These are phyloP conservation scores for Porogramme epimiltina DNA, from an alignment of 1,284 basidiomycete species.

Conservation along the genomic window DNA sequence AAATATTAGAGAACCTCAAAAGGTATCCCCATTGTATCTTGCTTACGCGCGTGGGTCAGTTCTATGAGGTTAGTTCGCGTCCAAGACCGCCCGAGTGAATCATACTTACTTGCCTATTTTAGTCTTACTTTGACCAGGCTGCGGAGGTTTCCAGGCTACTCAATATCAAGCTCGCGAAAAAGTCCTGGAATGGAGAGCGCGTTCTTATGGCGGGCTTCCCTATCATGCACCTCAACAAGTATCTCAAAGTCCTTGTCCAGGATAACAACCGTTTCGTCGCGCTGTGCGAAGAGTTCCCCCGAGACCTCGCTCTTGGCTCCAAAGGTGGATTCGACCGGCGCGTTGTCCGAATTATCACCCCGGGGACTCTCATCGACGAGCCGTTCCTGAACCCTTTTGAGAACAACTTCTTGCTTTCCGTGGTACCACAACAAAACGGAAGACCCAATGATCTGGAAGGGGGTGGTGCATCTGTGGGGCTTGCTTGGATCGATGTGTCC, in stretches of 20 bases:
- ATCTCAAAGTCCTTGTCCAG: slow-evolving; percentile 85
- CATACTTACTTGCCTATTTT: background rate
- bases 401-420: slow-evolving; percentile 86
- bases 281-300: slow-evolving; percentile 87
- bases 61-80: slow-evolving; percentile 77
- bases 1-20: slow-evolving; percentile 71
- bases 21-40: slow-evolving; percentile 88
- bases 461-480: slow-evolving; percentile 36
- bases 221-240: slow-evolving; percentile 79
- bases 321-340: slow-evolving; percentile 70
- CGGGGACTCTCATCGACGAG: slow-evolving; percentile 91
- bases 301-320: slow-evolving; percentile 40
- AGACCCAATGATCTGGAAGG: slow-evolving; percentile 3
- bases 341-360: slow-evolving; percentile 86
- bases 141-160: slow-evolving; percentile 74
- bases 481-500: slow-evolving; percentile 95
- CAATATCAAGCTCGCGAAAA: slow-evolving; percentile 79
- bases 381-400: slow-evolving; percentile 82
- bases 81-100: background rate
- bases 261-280: slow-evolving; percentile 84
- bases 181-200: slow-evolving; percentile 68
- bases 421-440: slow-evolving; percentile 33
- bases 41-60: slow-evolving; percentile 90
- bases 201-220: slow-evolving; percentile 92
- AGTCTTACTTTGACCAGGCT: slow-evolving; percentile 94